A percentile compares a stretch with the other conserved stretches of the same genome.
Conservation (phyloP, 257 asterid species). For the Lavandula angustifolia region DNA sequence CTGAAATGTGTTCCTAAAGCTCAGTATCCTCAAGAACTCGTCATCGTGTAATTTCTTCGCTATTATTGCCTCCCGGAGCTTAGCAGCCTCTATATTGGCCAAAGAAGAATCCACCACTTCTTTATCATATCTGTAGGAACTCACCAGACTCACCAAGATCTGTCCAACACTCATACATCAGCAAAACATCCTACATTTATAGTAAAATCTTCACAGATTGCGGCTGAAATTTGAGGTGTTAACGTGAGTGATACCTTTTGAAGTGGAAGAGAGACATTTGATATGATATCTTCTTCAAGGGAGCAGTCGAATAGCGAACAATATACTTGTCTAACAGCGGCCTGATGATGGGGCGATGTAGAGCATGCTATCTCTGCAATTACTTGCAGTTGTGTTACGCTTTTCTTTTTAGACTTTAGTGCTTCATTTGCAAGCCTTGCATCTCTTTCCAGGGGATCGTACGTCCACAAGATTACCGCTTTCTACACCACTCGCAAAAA, state of each 20-base stretch:
- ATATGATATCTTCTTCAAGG: slow-evolving; percentile 73
- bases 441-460: slow-evolving; percentile 78
- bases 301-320: slow-evolving; percentile 57
- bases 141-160: slow-evolving; percentile 54
- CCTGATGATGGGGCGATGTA: slow-evolving; percentile 68
- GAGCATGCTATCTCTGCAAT: slow-evolving; percentile 82
- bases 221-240: too few species aligned
- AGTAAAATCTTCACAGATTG: too few species aligned
- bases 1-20: slow-evolving; percentile 64
- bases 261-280: slow-evolving; percentile 54
- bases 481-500: slow-evolving; percentile 47
- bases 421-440: slow-evolving; percentile 74
- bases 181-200: not conserved
- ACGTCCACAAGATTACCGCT: slow-evolving; percentile 69
- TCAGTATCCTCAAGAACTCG: slow-evolving; percentile 52
- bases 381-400: slow-evolving; percentile 54
- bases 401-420: slow-evolving; percentile 51
- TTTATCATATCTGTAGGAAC: slow-evolving; percentile 71
- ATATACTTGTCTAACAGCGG: slow-evolving; percentile 64
- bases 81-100: slow-evolving; percentile 65
- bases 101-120: slow-evolving; percentile 48
- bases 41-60: slow-evolving; percentile 48
- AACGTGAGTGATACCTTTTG: slow-evolving; percentile 71
- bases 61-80: slow-evolving; percentile 47
- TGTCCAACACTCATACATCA: slow-evolving; percentile 20